Evolutionary conservation across 768 basidiomycete species (phyloP).

Genomic region (Agrocybe pediades): DNA sequence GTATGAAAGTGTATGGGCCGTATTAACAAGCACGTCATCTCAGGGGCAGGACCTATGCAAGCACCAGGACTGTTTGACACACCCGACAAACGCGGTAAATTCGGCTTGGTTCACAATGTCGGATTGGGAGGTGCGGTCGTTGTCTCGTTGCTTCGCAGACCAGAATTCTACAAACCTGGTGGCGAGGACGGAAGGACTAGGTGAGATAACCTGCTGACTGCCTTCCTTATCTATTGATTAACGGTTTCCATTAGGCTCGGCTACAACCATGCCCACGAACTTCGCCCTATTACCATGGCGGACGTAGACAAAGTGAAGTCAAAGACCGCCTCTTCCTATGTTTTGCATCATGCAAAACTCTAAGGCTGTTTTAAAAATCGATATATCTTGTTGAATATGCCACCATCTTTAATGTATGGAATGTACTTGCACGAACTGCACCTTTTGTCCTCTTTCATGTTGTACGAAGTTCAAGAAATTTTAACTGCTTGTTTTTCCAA

Average conservation of each 20-base stretch:
- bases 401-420: neutral
- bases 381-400: neutral
- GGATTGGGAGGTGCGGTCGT: conserved; percentile 83
- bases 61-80: conserved; percentile 67
- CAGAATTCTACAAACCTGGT: conserved; percentile 73
- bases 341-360: conserved; percentile 50
- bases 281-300: conserved; percentile 55
- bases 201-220: conserved; percentile 31
- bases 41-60: conserved; percentile 88
- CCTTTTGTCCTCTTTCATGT: too few species aligned
- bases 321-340: conserved; percentile 53
- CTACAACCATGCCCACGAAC: conserved; percentile 78
- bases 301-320: conserved; percentile 83
- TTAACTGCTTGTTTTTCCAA: too few species aligned
- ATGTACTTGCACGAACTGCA: neutral
- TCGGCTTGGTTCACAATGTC: conserved; percentile 81
- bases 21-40: neutral
- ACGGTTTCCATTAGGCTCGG: conserved; percentile 53
- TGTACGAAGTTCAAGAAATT: too few species aligned
- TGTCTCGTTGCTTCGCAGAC: conserved; percentile 72
- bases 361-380: conserved; percentile 13
- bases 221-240: neutral
- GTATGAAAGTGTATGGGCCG: neutral
- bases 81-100: conserved; percentile 71
- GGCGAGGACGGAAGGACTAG: conserved; percentile 68